A percentile compares a stretch with the other conserved stretches of the same genome.
Evolutionary conservation across 106 monocot genomes (phyloP).

Genomic region (Dendrobium catenatum): DNA sequence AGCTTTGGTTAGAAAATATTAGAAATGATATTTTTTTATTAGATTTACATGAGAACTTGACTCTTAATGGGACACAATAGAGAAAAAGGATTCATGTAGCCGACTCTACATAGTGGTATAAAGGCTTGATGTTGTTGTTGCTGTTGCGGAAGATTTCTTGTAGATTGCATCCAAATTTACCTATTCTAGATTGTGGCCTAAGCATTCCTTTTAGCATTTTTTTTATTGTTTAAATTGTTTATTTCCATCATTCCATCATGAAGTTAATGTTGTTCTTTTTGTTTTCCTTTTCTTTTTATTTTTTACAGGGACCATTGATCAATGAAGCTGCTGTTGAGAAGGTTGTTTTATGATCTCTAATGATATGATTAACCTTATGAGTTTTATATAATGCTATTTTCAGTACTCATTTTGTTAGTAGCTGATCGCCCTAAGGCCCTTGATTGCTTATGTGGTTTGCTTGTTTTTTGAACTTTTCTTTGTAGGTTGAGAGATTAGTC

Average conservation of each 20-base stretch:
- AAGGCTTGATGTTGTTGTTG: too few species aligned
- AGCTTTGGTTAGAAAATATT: too few species aligned
- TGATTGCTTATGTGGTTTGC: constrained; percentile 1
- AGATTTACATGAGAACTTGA: too few species aligned
- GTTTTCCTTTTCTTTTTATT: constrained; percentile 1
- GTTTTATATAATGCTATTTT: background rate
- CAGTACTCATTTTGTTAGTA: background rate
- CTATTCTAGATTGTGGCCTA: background rate
- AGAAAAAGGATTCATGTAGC: too few species aligned
- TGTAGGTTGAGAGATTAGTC: constrained; percentile 76
- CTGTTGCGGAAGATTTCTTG: background rate
- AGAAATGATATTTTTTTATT: too few species aligned
- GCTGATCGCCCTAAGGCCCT: background rate
- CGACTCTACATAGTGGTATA: too few species aligned
- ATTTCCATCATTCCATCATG: background rate
- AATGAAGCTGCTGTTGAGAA: constrained; percentile 93
- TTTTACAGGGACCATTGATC: constrained; percentile 85
- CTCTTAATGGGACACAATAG: too few species aligned
- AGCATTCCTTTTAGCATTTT: background rate
- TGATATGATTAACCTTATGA: background rate
- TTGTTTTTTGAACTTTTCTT: constrained; percentile 5
- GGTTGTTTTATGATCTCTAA: constrained; percentile 27
- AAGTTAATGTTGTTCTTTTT: background rate
- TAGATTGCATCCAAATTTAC: background rate
- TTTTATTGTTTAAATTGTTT: constrained; percentile 2